Conservation (phyloP, 108 stramenopile species). For the Nitzschia palea region DNA sequence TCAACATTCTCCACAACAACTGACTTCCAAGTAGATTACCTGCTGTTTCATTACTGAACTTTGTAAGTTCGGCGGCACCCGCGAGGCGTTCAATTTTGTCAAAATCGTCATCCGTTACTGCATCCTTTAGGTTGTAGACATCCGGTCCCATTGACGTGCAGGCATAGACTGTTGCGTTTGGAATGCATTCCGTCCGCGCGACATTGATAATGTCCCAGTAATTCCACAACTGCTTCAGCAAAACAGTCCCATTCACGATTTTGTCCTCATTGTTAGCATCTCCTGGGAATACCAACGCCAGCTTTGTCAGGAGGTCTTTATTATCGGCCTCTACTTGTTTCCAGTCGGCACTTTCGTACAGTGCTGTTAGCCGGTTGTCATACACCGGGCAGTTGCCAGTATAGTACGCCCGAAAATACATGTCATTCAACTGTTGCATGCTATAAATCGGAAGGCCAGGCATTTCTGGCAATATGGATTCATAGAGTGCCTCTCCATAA, state of each 20-base stretch:
- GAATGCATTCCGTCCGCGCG: constrained; percentile 33
- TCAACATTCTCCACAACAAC: constrained; percentile 30
- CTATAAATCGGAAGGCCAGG: constrained; percentile 37
- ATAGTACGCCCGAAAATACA: constrained; percentile 38
- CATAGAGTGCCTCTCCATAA: constrained; percentile 1
- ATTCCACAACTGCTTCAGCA: constrained; percentile 44
- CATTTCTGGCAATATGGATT: not conserved
- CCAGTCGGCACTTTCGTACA: constrained; percentile 32
- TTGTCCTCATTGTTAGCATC: not conserved
- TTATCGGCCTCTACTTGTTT: constrained; percentile 16
- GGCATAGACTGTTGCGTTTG: not conserved
- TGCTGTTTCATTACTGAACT: constrained; percentile 24
- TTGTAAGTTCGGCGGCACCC: constrained; percentile 24
- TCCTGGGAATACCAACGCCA: constrained; percentile 27
- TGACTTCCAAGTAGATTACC: constrained; percentile 31
- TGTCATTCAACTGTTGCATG: constrained; percentile 22
- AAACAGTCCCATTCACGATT: constrained; percentile 12
- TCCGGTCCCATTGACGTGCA: constrained; percentile 3
- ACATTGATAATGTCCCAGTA: constrained; percentile 43
- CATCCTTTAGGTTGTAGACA: not conserved
- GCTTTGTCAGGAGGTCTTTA: constrained; percentile 22
- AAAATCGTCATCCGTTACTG: constrained; percentile 19
- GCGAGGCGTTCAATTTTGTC: constrained; percentile 6
- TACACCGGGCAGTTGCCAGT: constrained; percentile 37
- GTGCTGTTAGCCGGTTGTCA: constrained; percentile 7